These are phyloP conservation scores for Priceomyces haplophilus DNA, from an alignment of 805 yeast species.

Conservation along the genomic window DNA sequence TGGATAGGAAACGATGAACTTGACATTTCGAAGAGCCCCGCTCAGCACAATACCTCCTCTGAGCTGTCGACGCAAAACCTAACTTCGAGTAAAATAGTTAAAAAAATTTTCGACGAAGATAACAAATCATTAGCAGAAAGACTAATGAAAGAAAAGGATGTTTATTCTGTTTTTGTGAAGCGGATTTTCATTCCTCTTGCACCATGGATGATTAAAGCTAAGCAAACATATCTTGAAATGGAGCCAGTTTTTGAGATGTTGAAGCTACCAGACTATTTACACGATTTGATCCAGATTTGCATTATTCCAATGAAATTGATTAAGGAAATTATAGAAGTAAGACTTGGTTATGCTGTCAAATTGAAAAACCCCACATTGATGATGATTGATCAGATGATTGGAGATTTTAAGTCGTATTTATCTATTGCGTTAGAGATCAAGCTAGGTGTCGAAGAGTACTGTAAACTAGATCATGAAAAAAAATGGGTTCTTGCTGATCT, in stretches of 20 bases:
- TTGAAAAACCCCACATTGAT: conserved; percentile 84
- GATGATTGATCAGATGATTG: conserved; percentile 93
- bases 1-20: conserved; percentile 87
- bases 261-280: conserved; percentile 71
- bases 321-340: conserved; percentile 70
- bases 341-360: conserved; percentile 75
- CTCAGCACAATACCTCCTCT: conserved; percentile 15
- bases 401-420: conserved; percentile 76
- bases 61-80: conserved; percentile 11
- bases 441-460: conserved; percentile 58
- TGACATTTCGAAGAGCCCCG: conserved; percentile 51
- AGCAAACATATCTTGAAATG: conserved; percentile 62
- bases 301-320: conserved; percentile 77
- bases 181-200: conserved; percentile 66
- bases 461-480: conserved; percentile 48
- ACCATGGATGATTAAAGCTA: conserved; percentile 81
- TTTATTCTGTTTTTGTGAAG: conserved; percentile 65
- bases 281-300: conserved; percentile 60
- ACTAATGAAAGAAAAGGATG: conserved; percentile 75
- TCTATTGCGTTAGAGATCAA: conserved; percentile 72
- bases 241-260: conserved; percentile 60
- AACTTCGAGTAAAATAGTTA: conserved; percentile 14
- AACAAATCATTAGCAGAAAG: conserved; percentile 74
- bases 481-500: conserved; percentile 72
- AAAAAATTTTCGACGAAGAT: conserved; percentile 52